Evolutionary conservation across 2,329 filamentous ascomycete genomes (phyloP).

Genomic region (Tetracladium maxilliforme): DNA sequence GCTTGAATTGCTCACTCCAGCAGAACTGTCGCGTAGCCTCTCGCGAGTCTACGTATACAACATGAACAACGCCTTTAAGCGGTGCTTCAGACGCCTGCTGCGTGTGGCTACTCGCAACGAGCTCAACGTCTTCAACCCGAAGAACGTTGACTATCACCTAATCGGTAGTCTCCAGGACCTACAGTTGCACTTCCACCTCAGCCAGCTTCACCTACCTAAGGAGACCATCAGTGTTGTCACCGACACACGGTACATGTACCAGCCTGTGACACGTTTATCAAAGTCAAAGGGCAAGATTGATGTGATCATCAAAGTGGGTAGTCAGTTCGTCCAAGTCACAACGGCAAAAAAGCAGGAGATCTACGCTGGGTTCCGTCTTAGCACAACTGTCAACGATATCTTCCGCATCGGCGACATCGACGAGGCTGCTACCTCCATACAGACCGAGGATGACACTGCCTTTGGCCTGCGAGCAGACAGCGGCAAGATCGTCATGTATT

Average conservation of each 20-base stretch:
- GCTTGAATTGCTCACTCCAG: conserved; percentile 45
- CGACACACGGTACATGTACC: conserved; percentile 50
- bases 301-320: conserved; percentile 53
- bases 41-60: conserved; percentile 55
- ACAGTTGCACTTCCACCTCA: conserved; percentile 51
- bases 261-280: conserved; percentile 48
- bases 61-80: conserved; percentile 58
- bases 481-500: conserved; percentile 59
- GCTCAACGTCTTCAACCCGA: conserved; percentile 43
- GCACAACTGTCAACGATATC: conserved; percentile 54
- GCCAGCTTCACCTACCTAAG: conserved; percentile 50
- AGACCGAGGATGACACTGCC: conserved; percentile 50
- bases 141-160: conserved; percentile 50
- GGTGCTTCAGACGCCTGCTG: conserved; percentile 50
- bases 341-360: conserved; percentile 57
- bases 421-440: conserved; percentile 48
- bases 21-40: conserved; percentile 43
- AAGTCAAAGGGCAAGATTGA: conserved; percentile 59
- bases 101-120: conserved; percentile 47
- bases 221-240: conserved; percentile 56
- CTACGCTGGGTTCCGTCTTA: conserved; percentile 43
- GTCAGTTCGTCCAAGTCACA: conserved; percentile 55
- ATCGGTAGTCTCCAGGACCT: conserved; percentile 52
- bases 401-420: conserved; percentile 55
- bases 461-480: conserved; percentile 55